Percentiles rank a stretch among this genome's conserved stretches.
Evolutionary conservation across 2,329 filamentous ascomycete species (phyloP).

Genomic region (Sphaerostilbella broomeana): DNA sequence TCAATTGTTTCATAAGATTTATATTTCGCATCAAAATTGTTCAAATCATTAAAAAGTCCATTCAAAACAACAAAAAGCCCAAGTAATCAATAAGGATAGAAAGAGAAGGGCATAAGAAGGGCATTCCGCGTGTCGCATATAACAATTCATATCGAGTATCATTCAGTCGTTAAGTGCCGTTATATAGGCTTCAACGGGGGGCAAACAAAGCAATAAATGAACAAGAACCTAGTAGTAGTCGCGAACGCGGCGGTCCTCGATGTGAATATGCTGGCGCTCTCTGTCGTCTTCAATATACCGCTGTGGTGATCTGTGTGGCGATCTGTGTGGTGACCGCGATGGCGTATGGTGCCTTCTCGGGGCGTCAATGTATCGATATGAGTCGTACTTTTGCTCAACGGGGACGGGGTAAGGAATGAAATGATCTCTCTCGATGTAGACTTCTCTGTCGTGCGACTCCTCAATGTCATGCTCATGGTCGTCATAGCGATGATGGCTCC

Average conservation of each 20-base stretch:
- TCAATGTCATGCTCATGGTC: slow-evolving; percentile 3
- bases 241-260: slow-evolving; percentile 20
- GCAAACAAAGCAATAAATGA: slow-evolving; percentile 8
- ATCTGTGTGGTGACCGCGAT: slow-evolving; percentile 27
- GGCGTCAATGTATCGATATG: slow-evolving; percentile 48
- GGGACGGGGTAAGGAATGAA: slow-evolving; percentile 36
- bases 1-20: too few species aligned
- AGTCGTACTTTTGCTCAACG: slow-evolving; percentile 38
- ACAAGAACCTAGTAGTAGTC: slow-evolving; percentile 11
- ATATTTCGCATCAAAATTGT: too few species aligned
- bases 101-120: too few species aligned
- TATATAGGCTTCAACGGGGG: too few species aligned
- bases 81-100: too few species aligned
- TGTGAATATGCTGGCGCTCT: slow-evolving; percentile 17
- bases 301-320: slow-evolving; percentile 20
- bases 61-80: too few species aligned
- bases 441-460: slow-evolving; percentile 31
- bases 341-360: slow-evolving; percentile 28
- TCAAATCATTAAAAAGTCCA: too few species aligned
- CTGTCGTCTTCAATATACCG: slow-evolving; percentile 25
- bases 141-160: not conserved
- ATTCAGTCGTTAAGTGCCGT: too few species aligned
- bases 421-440: slow-evolving; percentile 47
- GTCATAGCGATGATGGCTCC: slow-evolving; percentile 16
- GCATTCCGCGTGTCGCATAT: not conserved